A percentile compares a stretch with the other conserved stretches of the same genome.
phyloP scores from a whole-genome alignment of 2,329 filamentous ascomycete genomes.

The Calonectria fujianensis region DNA sequence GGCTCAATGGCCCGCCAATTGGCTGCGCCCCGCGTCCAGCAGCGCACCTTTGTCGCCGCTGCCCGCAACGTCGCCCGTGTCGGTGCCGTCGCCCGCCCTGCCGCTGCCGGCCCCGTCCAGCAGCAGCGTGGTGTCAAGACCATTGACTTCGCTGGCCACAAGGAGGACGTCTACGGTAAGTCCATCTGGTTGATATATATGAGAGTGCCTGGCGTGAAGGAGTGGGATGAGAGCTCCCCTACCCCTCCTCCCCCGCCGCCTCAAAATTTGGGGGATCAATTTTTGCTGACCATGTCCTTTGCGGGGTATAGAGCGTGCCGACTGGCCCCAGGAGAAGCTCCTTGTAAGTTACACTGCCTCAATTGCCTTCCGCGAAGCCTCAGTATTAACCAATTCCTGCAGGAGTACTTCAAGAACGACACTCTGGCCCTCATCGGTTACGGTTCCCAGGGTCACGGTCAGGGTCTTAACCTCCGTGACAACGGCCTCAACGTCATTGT shows the following conservation, averaged over 20 bases:
- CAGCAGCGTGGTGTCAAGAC: constrained; percentile 97
- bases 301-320: constrained; percentile 85
- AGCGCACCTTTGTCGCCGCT: constrained; percentile 78
- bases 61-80: constrained; percentile 74
- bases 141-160: constrained; percentile 96
- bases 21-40: constrained; percentile 73
- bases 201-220: not conserved
- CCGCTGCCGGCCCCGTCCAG: constrained; percentile 70
- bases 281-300: constrained; percentile 25
- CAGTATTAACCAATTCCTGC: constrained; percentile 40
- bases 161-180: constrained; percentile 95
- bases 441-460: constrained; percentile 97
- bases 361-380: not conserved
- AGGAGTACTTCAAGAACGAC: constrained; percentile 99
- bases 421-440: constrained; percentile 99
- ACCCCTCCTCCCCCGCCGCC: not conserved
- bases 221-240: too few species aligned
- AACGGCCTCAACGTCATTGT: constrained; percentile 99
- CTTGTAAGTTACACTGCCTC: constrained; percentile 77
- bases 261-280: not conserved
- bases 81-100: constrained; percentile 72
- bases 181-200: constrained; percentile 28
- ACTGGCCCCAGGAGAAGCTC: constrained; percentile 99
- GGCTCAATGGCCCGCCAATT: constrained; percentile 79
- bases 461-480: constrained; percentile 99